Evolutionary conservation across 371 early-diverging fungal genomes (phyloP).

Genomic region (Gilbertella persicaria): DNA sequence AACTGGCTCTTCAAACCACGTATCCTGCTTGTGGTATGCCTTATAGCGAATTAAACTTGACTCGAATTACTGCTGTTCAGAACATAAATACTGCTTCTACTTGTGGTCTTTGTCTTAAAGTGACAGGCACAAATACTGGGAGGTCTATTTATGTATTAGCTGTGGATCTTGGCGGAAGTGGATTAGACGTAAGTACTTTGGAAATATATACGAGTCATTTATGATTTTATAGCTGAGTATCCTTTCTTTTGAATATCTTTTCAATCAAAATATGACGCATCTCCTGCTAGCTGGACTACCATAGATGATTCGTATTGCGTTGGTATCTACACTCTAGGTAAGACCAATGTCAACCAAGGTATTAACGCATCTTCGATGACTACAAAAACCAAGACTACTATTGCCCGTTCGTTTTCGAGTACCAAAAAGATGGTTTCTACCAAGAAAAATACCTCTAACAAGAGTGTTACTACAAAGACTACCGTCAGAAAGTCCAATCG

Average conservation of each 20-base stretch:
- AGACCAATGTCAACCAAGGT: no score
- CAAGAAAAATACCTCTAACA: no score
- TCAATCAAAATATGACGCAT: conserved; percentile 27
- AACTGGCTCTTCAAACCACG: conserved; percentile 25
- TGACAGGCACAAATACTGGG: conserved; percentile 34
- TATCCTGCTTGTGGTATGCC: conserved; percentile 60
- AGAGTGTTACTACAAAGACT: no score
- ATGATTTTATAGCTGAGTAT: conserved; percentile 29
- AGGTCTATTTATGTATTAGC: conserved; percentile 53
- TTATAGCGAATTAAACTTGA: conserved; percentile 45
- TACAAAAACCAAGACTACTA: no score
- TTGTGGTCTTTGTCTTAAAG: conserved; percentile 56
- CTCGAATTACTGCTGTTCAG: conserved; percentile 57
- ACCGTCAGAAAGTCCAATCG: no score
- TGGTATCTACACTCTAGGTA: conserved; percentile 30
- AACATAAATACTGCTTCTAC: conserved; percentile 36
- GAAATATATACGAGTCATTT: no score
- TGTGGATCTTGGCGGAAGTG: conserved; percentile 55
- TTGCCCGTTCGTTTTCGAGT: no score
- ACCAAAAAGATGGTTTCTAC: no score
- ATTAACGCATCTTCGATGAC: no score
- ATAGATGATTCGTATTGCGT: conserved; percentile 22
- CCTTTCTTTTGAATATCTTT: conserved; percentile 28
- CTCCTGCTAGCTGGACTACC: conserved; percentile 27
- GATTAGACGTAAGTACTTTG: conserved; percentile 45